Base-by-base conservation (phyloP, 2,329 filamentous ascomycete species). In the Aureobasidium leucospermi region DNA sequence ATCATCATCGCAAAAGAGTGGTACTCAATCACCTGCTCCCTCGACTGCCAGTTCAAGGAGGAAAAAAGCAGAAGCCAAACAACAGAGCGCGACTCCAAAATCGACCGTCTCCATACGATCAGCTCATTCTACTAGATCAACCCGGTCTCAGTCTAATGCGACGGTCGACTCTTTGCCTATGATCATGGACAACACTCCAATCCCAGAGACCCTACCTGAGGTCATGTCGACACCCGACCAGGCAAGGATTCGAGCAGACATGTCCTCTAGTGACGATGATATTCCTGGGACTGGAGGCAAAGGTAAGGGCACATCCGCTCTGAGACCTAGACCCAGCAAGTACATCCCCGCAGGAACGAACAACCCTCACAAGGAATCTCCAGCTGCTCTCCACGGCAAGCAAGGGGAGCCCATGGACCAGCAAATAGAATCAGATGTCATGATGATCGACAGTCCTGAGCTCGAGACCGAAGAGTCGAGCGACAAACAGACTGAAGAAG, bases 401-500 rank as follows among this genome's bases (percentile, higher is more conserved):
- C 49, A 32, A 32, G 38, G 15, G 13, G 34, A 8, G 15, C 1
- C 15, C 15, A 13, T 23, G 19, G 36, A 31, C 1, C 16, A 68
- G 36, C 60, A 65, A n/a, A 67, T 70, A 38, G 71, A 72, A 64
- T 70, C 67, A 23, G 71, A 72, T 19, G 69, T 69, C 58, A 71
- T 71, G 19, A 67, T 67, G 8, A 41, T 47, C 41, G 63, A 63
- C 23, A 58, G 59, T 19, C 56, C 60, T 8, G 34, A 56, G 2
- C 28, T 43, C 32, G 52, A 61, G 11, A 43, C 34, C 29, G 41
- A 61, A 11, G 43, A 36, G 8, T 29, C 39, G 39, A 67, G 63
- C 45, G 36, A 51, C 10, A 56, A 47, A 19, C 48, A 57, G 31
- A 36, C 16, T 13, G 46, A 60, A 43, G 38, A 60, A 11, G 29